A percentile compares a stretch with the other conserved stretches of the same genome.
These are phyloP conservation scores for Yarrowia hollandica DNA, from an alignment of 805 yeast species.

Conservation along the genomic window DNA sequence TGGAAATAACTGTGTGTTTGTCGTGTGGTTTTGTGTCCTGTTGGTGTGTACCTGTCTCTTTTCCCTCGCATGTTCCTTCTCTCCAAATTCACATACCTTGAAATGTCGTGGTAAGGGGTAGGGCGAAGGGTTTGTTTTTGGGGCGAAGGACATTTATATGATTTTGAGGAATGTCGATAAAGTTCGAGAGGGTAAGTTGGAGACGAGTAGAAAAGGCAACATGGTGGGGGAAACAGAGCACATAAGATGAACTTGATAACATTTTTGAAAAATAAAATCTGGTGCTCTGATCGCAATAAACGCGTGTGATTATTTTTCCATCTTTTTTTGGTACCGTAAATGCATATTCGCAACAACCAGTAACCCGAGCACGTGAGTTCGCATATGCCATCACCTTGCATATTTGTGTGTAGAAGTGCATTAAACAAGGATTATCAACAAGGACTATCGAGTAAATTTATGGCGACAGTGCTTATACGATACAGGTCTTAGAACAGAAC, in stretches of 20 bases:
- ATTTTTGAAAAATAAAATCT: no score
- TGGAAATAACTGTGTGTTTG: no score
- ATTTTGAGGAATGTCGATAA: slow-evolving; percentile 25
- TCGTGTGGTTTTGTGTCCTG: background rate
- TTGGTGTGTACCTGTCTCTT: background rate
- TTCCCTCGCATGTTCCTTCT: background rate
- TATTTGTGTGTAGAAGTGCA: background rate
- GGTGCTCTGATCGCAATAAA: no score
- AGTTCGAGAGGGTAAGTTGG: slow-evolving; percentile 27
- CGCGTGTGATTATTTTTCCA: no score
- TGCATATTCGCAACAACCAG: background rate
- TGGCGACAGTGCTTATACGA: no score
- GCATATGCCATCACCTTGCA: background rate
- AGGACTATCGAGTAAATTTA: background rate
- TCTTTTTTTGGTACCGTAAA: no score
- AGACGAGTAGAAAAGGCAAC: background rate
- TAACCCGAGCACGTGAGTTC: background rate
- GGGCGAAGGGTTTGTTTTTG: slow-evolving; percentile 29
- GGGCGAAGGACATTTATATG: slow-evolving; percentile 24
- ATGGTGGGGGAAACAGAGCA: background rate
- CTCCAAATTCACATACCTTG: slow-evolving; percentile 23
- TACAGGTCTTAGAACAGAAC: no score
- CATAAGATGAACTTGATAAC: background rate
- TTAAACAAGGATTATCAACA: no score
- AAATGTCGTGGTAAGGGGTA: slow-evolving; percentile 30